Conservation (phyloP, 1,139 yeast genomes). For the Hansenula lynferdii region DNA sequence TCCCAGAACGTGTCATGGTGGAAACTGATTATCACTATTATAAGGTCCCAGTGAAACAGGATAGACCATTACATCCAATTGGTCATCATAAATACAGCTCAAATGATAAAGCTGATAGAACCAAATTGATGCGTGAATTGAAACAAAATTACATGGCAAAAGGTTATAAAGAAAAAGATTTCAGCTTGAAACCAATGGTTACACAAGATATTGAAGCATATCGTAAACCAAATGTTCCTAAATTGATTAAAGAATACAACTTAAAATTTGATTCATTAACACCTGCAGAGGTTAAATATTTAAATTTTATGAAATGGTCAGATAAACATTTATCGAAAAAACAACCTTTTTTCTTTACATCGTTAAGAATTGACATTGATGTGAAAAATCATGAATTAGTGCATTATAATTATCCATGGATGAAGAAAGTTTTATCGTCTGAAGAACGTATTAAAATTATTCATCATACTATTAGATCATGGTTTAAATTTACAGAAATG, state of each 20-base stretch:
- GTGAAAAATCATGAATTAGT: constrained; percentile 32
- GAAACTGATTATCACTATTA: constrained; percentile 22
- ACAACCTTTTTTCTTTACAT: constrained; percentile 38
- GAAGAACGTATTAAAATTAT: constrained; percentile 41
- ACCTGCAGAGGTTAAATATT: constrained; percentile 11
- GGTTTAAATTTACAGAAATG: constrained; percentile 51
- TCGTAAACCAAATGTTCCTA: constrained; percentile 12
- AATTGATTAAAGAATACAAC: constrained; percentile 6
- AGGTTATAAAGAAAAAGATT: background rate
- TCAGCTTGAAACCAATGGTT: background rate
- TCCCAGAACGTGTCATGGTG: constrained; percentile 21
- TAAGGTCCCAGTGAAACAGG: constrained; percentile 17
- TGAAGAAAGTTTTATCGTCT: constrained; percentile 36
- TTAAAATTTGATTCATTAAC: constrained; percentile 8
- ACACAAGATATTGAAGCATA: constrained; percentile 6
- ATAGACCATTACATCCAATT: constrained; percentile 13
- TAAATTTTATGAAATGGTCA: constrained; percentile 20
- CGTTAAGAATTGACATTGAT: constrained; percentile 36
- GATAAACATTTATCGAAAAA: constrained; percentile 11
- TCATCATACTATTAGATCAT: constrained; percentile 49
- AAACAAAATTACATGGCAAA: background rate
- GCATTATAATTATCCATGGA: constrained; percentile 45
- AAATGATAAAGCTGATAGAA: background rate
- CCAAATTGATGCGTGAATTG: background rate
- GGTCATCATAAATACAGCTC: constrained; percentile 8